Conservation (phyloP, 1,284 basidiomycete genomes). For the Xerocomus amazonicus region DNA sequence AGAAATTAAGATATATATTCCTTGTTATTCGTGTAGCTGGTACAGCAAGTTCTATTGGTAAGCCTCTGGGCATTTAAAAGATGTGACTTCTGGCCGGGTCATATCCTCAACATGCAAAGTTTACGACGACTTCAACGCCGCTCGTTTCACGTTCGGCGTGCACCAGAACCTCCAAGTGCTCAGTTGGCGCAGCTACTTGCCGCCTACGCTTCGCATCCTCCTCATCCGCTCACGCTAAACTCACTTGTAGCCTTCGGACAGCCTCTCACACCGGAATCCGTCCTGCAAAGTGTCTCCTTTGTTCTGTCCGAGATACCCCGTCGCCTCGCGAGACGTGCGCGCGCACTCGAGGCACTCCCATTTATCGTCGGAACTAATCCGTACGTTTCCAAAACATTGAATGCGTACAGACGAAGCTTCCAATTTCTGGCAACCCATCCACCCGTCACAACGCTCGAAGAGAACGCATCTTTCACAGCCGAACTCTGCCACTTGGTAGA, state of each 20-base stretch:
- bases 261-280: slow-evolving; percentile 64
- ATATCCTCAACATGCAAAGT: neutral
- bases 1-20: slow-evolving; percentile 23
- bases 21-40: slow-evolving; percentile 23
- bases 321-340: slow-evolving; percentile 66
- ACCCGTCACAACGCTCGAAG: slow-evolving; percentile 59
- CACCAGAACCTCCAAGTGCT: slow-evolving; percentile 27
- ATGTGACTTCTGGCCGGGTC: neutral
- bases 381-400: slow-evolving; percentile 72
- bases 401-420: slow-evolving; percentile 75
- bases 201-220: slow-evolving; percentile 33
- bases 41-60: slow-evolving; percentile 2
- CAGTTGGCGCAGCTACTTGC: slow-evolving; percentile 31
- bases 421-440: slow-evolving; percentile 69
- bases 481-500: slow-evolving; percentile 71
- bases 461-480: slow-evolving; percentile 68
- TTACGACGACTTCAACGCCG: slow-evolving; percentile 8
- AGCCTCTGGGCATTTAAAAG: slow-evolving; percentile 2
- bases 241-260: slow-evolving; percentile 70
- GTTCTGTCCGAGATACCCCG: slow-evolving; percentile 71
- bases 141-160: slow-evolving; percentile 23
- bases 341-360: slow-evolving; percentile 67
- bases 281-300: slow-evolving; percentile 66
- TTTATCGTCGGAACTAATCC: slow-evolving; percentile 92
- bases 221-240: slow-evolving; percentile 59